These are phyloP conservation scores for Pichia eremophila DNA, from an alignment of 805 yeast genomes.

Conservation along the genomic window DNA sequence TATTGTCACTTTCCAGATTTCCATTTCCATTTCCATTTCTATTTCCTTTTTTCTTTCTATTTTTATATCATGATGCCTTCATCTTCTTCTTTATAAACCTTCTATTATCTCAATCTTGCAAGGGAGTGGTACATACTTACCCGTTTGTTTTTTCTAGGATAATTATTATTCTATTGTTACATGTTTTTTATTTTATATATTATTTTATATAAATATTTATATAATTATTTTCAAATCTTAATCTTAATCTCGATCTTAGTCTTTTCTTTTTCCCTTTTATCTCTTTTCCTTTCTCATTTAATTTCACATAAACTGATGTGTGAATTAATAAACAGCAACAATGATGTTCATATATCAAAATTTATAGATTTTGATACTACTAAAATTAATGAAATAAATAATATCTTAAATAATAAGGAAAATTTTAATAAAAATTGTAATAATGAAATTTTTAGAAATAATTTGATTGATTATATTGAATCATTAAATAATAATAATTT, in stretches of 20 bases:
- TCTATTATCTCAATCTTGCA: too few relatives aligned
- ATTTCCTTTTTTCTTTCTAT: background rate
- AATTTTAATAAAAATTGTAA: conserved; percentile 12
- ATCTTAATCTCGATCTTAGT: too few relatives aligned
- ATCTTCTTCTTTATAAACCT: too few relatives aligned
- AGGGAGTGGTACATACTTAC: too few relatives aligned
- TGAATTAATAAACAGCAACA: background rate
- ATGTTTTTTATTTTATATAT: too few relatives aligned
- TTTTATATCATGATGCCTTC: background rate
- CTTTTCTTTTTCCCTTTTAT: background rate
- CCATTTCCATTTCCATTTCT: background rate
- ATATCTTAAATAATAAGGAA: conserved; percentile 14
- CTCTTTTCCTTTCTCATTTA: background rate
- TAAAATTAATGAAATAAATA: background rate
- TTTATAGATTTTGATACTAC: background rate
- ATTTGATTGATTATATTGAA: conserved; percentile 10
- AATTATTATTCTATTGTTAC: too few relatives aligned
- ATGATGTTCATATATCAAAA: background rate
- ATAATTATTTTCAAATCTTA: too few relatives aligned
- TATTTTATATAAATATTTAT: too few relatives aligned
- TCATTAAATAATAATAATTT: conserved; percentile 12
- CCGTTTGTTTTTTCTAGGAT: too few relatives aligned
- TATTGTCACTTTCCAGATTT: too few relatives aligned
- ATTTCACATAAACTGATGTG: background rate
- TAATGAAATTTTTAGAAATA: conserved; percentile 14